Percentiles rank a stretch among this genome's conserved stretches.
Conservation (phyloP, 768 basidiomycete genomes). For the Lactifluus echinatus region DNA sequence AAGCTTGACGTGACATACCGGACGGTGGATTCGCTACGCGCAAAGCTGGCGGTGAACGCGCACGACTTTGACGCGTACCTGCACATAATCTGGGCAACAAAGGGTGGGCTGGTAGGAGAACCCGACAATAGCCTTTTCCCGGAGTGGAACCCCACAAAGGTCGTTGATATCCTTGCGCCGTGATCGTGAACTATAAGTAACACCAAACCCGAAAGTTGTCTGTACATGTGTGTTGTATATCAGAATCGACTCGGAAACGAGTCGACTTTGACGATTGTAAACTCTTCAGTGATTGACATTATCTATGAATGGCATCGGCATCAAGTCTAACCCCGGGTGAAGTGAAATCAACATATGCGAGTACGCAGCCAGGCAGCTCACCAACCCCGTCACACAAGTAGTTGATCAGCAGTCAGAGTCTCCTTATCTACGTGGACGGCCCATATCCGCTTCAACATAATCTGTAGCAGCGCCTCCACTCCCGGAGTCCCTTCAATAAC, state of each 20-base stretch:
- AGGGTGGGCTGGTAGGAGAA: conserved; percentile 5
- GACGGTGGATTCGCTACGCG: conserved; percentile 8
- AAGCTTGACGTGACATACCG: conserved; percentile 15
- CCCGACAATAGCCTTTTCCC: conserved; percentile 18
- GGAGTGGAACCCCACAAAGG: conserved; percentile 21
- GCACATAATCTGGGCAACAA: conserved; percentile 8
- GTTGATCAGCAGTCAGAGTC: background rate
- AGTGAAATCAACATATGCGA: background rate
- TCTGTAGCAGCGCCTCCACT: conserved; percentile 36
- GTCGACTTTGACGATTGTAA: background rate
- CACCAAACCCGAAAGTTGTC: background rate
- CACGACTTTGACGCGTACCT: conserved; percentile 14
- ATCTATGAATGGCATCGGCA: background rate
- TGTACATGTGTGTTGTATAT: background rate
- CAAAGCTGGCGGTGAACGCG: conserved; percentile 12
- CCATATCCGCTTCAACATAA: conserved; percentile 53
- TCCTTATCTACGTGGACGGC: conserved; percentile 22
- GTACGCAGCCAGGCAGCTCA: background rate
- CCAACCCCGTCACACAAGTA: background rate
- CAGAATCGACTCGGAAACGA: background rate
- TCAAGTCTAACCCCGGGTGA: background rate
- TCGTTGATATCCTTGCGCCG: conserved; percentile 8
- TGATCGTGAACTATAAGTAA: background rate
- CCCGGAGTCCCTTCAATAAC: conserved; percentile 61
- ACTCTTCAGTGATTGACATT: background rate